These are phyloP conservation scores for Pulchroboletus neoregius DNA, from an alignment of 1,284 basidiomycete species.

Conservation along the genomic window DNA sequence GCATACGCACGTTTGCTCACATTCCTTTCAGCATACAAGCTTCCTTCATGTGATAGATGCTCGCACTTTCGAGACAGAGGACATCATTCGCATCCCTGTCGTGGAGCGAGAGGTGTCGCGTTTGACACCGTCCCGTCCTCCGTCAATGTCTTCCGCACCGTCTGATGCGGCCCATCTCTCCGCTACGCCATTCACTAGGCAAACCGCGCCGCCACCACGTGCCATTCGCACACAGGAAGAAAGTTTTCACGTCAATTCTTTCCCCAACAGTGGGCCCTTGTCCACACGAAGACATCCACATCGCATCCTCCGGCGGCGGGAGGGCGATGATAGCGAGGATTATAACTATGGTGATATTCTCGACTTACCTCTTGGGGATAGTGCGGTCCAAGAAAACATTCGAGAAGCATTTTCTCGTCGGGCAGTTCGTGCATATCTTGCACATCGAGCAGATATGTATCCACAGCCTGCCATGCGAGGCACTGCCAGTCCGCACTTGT, in stretches of 20 bases:
- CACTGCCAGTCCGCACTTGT: slow-evolving; percentile 11
- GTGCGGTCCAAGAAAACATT: slow-evolving; percentile 57
- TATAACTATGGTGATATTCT: slow-evolving; percentile 40
- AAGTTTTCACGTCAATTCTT: slow-evolving; percentile 46
- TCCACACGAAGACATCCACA: slow-evolving; percentile 21
- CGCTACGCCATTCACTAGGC: slow-evolving; percentile 14
- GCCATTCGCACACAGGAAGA: slow-evolving; percentile 53
- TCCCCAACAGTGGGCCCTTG: slow-evolving; percentile 12
- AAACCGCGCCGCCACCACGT: slow-evolving; percentile 27
- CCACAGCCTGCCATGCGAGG: slow-evolving; percentile 20
- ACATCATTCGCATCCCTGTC: slow-evolving; percentile 62
- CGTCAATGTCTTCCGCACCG: slow-evolving; percentile 12
- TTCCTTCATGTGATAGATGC: slow-evolving; percentile 76
- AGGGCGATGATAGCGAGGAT: slow-evolving; percentile 35
- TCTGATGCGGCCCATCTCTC: slow-evolving; percentile 14
- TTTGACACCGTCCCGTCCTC: slow-evolving; percentile 16
- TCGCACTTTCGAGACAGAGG: slow-evolving; percentile 71
- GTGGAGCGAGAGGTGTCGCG: slow-evolving; percentile 22
- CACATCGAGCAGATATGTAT: slow-evolving; percentile 24
- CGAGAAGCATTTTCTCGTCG: slow-evolving; percentile 51
- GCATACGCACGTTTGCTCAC: slow-evolving; percentile 10
- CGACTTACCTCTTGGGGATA: slow-evolving; percentile 56
- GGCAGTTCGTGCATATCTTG: slow-evolving; percentile 37
- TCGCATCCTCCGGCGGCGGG: slow-evolving; percentile 26
- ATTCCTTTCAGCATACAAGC: slow-evolving; percentile 58